Percentiles rank a stretch among this genome's conserved stretches.
These are phyloP conservation scores for Orbilia ellipsospora DNA, from an alignment of 2,329 filamentous ascomycete genomes.

Conservation along the genomic window DNA sequence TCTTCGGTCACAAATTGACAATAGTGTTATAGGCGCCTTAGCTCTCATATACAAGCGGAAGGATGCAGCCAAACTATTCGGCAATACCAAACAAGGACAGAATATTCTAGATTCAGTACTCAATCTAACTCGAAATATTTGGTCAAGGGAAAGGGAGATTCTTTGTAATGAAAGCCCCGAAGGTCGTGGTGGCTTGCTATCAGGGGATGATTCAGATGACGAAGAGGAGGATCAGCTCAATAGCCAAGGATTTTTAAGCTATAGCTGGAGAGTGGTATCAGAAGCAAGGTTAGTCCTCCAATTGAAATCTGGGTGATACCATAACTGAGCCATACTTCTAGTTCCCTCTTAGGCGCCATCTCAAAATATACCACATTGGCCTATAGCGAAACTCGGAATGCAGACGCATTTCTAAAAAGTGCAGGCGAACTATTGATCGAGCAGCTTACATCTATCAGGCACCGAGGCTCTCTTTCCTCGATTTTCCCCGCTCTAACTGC, in stretches of 20 bases:
- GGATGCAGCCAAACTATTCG: constrained; percentile 60
- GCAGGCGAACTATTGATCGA: constrained; percentile 81
- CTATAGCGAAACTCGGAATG: constrained; percentile 56
- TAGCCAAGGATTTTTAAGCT: constrained; percentile 90
- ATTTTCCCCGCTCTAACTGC: constrained; percentile 87
- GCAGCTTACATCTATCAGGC: constrained; percentile 83
- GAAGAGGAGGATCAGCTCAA: constrained; percentile 67
- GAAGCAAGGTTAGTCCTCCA: constrained; percentile 77
- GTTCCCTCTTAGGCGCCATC: constrained; percentile 60
- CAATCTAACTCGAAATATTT: constrained; percentile 74
- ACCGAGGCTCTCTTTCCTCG: constrained; percentile 92
- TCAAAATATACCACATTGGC: constrained; percentile 62
- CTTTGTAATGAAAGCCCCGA: constrained; percentile 96
- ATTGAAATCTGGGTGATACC: neutral
- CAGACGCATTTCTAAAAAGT: constrained; percentile 68
- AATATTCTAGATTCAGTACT: constrained; percentile 64
- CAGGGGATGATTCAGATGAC: constrained; percentile 67
- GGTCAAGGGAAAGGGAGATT: constrained; percentile 78
- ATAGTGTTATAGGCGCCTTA: constrained; percentile 62
- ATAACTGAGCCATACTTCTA: constrained; percentile 26
- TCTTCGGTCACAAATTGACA: constrained; percentile 68
- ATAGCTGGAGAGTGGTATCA: constrained; percentile 93
- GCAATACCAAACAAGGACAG: constrained; percentile 65
- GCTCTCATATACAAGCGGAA: constrained; percentile 46
- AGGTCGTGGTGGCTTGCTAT: constrained; percentile 78